Evolutionary conservation across 2,329 filamentous ascomycete species (phyloP), one percentile per base, ranked within the genome.

Genomic region (Fusarium drepaniforme): DNA sequence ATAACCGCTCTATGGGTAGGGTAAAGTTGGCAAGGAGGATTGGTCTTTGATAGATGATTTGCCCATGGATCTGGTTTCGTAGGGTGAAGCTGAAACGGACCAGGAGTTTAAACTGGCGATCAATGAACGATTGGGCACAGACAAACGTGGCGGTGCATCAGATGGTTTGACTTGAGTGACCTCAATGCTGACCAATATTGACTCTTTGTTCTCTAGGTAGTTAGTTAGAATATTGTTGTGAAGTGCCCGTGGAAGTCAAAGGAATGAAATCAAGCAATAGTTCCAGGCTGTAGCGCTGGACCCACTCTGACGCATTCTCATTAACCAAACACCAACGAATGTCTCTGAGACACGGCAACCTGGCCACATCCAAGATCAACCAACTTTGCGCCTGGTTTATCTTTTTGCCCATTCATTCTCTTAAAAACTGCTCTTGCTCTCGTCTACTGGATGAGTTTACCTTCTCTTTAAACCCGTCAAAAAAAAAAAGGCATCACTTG

Each of bases 251-350:
- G 53, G 53, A 58, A 38, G 53, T 58, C 18, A 8, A 38, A 37
- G 53, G 35, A 38, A 33, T 51, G 49, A 58, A 58, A 38, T 53
- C 25, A 33, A 33, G 25, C 49, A 33, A 30, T n/a, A 53, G 28
- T 21, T 8, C 49, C 49, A 53, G 49, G 49, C 49, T 53, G 42
- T 40, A 46, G 21, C 64, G 25, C 38, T 33, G 21, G 76, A 76
- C 77, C 77, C 77, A 75, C 77, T 78, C 75, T 79, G 77, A 78
- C 73, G 75, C 77, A 78, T 66, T 67, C 74, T 66, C 40, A 73
- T 64, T 21, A n/a, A 67, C 59, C 46, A 70, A 70, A 75, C 59
- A 66, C 66, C 64, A 73, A 70, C 72, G 42, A 64, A 56, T 62
- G 66, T 73, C 68, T 42, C 61, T 75, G 61, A 38, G 28, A 64